Conservation (phyloP, 805 yeast species). For the Myxozyma nipponensis region DNA sequence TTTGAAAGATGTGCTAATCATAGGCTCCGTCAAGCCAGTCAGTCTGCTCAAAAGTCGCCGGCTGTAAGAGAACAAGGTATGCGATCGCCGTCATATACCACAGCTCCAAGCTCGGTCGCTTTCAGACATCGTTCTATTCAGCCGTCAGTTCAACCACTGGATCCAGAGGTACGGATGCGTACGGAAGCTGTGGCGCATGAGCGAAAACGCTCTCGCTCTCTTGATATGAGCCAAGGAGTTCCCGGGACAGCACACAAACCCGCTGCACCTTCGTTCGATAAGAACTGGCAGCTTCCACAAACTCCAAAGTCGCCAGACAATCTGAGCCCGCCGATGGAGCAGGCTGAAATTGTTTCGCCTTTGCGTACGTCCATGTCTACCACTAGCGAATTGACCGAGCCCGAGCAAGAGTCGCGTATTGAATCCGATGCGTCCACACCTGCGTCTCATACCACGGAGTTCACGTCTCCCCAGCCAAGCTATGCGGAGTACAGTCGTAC, state of each 20-base stretch:
- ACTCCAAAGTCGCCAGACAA: constrained; percentile 10
- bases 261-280: constrained; percentile 19
- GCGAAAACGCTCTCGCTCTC: constrained; percentile 24
- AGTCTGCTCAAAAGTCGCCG: constrained; percentile 1
- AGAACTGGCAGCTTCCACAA: constrained; percentile 22
- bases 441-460: neutral
- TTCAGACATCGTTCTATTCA: constrained; percentile 12
- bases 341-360: neutral
- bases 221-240: constrained; percentile 11
- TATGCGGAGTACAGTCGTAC: neutral
- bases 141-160: constrained; percentile 9
- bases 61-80: neutral
- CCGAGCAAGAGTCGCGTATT: neutral
- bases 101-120: neutral
- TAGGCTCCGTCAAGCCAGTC: constrained; percentile 5
- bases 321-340: neutral
- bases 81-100: constrained; percentile 1
- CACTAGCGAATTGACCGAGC: neutral
- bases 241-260: constrained; percentile 4
- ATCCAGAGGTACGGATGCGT: constrained; percentile 10
- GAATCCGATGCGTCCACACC: neutral
- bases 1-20: neutral
- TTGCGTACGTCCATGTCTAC: neutral
- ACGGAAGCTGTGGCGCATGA: constrained; percentile 9
- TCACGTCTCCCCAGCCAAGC: neutral